Evolutionary conservation across 1,139 yeast genomes (phyloP).

Genomic region (Eremothecium coryli): DNA sequence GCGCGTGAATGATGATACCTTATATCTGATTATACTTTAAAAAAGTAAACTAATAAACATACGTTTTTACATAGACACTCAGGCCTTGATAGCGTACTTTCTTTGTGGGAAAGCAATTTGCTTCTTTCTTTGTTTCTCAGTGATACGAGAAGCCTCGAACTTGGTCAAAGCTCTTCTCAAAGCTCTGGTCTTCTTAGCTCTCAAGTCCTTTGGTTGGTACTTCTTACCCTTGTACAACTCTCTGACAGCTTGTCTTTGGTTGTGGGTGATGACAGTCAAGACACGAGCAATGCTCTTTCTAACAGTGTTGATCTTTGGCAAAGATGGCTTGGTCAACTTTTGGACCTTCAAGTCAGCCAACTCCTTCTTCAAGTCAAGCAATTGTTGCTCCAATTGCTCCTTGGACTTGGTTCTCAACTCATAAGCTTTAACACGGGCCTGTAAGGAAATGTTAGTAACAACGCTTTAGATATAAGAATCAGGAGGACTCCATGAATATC

Average conservation of each 20-base stretch:
- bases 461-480: no score
- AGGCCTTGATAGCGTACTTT: conserved; percentile 98
- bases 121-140: conserved; percentile 87
- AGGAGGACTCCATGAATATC: neutral
- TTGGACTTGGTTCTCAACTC: conserved; percentile 97
- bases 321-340: conserved; percentile 83
- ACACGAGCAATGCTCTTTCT: conserved; percentile 99
- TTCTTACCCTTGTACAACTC: conserved; percentile 95
- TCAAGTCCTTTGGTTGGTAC: conserved; percentile 96
- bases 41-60: conserved; percentile 10
- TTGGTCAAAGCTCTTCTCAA: conserved; percentile 94
- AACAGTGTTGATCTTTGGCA: conserved; percentile 91
- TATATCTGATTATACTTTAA: conserved; percentile 4
- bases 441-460: conserved; percentile 11
- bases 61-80: conserved; percentile 29
- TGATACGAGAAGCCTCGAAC: conserved; percentile 70
- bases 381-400: conserved; percentile 91
- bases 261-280: conserved; percentile 91
- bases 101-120: conserved; percentile 96
- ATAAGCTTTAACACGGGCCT: conserved; percentile 91
- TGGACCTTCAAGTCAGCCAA: conserved; percentile 94
- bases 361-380: conserved; percentile 94
- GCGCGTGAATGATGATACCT: neutral
- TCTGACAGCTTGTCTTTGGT: conserved; percentile 93
- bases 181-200: conserved; percentile 99